Percentiles rank a stretch among this genome's conserved stretches.
phyloP scores from a whole-genome alignment of 345 rosid genomes.

The Murraya paniculata region DNA sequence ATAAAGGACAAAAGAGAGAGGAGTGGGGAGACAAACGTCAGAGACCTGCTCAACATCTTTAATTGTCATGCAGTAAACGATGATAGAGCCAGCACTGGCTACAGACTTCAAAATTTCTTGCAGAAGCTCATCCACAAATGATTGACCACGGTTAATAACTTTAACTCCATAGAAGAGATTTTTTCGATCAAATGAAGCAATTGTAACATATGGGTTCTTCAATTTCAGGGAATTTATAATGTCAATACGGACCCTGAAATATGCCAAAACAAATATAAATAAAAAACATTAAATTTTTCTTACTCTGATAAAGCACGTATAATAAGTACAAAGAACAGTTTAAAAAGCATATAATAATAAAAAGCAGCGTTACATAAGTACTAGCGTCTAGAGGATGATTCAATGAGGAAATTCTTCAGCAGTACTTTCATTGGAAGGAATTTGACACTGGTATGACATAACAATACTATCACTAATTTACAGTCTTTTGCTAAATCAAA shows the following conservation, averaged over 20 bases:
- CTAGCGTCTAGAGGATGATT: background rate
- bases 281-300: background rate
- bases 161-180: slow-evolving; percentile 52
- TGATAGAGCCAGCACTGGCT: slow-evolving; percentile 30
- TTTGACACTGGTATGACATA: background rate
- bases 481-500: background rate
- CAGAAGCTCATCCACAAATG: slow-evolving; percentile 35
- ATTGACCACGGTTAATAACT: slow-evolving; percentile 25
- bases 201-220: slow-evolving; percentile 39
- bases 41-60: slow-evolving; percentile 45
- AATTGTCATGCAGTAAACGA: slow-evolving; percentile 43
- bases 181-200: slow-evolving; percentile 51
- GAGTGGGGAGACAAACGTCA: background rate
- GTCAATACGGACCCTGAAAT: slow-evolving; percentile 39
- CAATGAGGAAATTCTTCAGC: background rate
- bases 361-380: background rate
- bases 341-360: no score
- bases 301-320: background rate
- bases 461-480: background rate
- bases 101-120: slow-evolving; percentile 37
- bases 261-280: background rate
- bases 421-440: background rate
- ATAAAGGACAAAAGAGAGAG: background rate
- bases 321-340: background rate
- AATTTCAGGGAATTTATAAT: slow-evolving; percentile 38